These are phyloP conservation scores for Kodamaea ohmeri DNA, from an alignment of 1,139 yeast species.

Conservation along the genomic window DNA sequence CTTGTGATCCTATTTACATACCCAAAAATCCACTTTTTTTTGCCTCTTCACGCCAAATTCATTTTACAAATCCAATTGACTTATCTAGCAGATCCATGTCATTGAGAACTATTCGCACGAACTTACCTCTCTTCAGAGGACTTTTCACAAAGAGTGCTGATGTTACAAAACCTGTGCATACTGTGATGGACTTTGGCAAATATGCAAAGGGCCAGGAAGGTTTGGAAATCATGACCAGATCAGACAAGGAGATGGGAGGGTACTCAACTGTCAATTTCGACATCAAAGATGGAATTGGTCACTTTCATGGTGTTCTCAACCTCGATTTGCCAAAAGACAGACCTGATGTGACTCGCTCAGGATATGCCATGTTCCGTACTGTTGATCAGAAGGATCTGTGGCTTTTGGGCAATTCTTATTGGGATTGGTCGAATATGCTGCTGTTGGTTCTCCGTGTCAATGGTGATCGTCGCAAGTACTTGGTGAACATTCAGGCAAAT, in stretches of 20 bases:
- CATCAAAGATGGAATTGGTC: constrained; percentile 42
- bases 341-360: constrained; percentile 68
- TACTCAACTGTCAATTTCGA: constrained; percentile 64
- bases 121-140: constrained; percentile 32
- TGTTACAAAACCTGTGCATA: constrained; percentile 31
- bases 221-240: constrained; percentile 53
- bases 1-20: constrained; percentile 10
- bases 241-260: constrained; percentile 78
- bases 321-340: constrained; percentile 70
- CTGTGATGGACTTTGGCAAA: constrained; percentile 57
- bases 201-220: constrained; percentile 36
- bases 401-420: constrained; percentile 45
- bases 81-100: constrained; percentile 29
- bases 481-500: constrained; percentile 78
- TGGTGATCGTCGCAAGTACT: constrained; percentile 73
- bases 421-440: constrained; percentile 64
- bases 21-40: constrained; percentile 9
- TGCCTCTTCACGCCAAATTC: neutral
- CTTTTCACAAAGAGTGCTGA: constrained; percentile 36
- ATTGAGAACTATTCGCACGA: constrained; percentile 43
- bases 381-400: constrained; percentile 55
- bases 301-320: constrained; percentile 69
- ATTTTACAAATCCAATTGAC: constrained; percentile 1
- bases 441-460: constrained; percentile 68
- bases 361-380: constrained; percentile 87